Evolutionary conservation across 2,329 filamentous ascomycete genomes (phyloP).

Genomic region (Cladosporium sp.): DNA sequence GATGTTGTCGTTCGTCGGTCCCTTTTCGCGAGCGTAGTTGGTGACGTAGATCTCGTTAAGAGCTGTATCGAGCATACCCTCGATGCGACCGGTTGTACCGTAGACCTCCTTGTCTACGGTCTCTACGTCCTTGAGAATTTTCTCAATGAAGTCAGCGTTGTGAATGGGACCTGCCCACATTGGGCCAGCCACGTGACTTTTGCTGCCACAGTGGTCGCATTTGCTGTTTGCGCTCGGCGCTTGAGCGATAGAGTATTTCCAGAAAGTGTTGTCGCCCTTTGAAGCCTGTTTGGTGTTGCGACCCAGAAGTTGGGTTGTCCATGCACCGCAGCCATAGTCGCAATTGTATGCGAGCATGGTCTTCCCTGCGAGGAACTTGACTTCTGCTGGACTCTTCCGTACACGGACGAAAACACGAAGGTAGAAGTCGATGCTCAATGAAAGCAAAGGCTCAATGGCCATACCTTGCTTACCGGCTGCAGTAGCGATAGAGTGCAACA

Average conservation of each 20-base stretch:
- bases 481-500: conserved; percentile 74
- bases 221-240: conserved; percentile 61
- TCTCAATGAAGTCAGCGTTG: conserved; percentile 74
- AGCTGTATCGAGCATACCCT: conserved; percentile 87
- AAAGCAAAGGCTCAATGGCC: conserved; percentile 83
- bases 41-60: conserved; percentile 61
- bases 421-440: conserved; percentile 94
- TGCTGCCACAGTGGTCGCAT: conserved; percentile 80
- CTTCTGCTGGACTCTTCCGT: conserved; percentile 70
- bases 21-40: conserved; percentile 13
- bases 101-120: conserved; percentile 65
- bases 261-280: conserved; percentile 63
- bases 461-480: conserved; percentile 81
- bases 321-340: conserved; percentile 85
- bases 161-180: conserved; percentile 94
- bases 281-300: conserved; percentile 66
- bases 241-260: conserved; percentile 71
- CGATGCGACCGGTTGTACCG: conserved; percentile 71
- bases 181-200: conserved; percentile 82
- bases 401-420: conserved; percentile 82
- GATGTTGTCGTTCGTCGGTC: conserved; percentile 10
- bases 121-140: conserved; percentile 69
- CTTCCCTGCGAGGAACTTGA: conserved; percentile 86
- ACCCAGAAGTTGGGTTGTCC: conserved; percentile 75
- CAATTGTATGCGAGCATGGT: conserved; percentile 93